Evolutionary conservation across 208 protist species (phyloP).

Genomic region (Crithidia sp.): DNA sequence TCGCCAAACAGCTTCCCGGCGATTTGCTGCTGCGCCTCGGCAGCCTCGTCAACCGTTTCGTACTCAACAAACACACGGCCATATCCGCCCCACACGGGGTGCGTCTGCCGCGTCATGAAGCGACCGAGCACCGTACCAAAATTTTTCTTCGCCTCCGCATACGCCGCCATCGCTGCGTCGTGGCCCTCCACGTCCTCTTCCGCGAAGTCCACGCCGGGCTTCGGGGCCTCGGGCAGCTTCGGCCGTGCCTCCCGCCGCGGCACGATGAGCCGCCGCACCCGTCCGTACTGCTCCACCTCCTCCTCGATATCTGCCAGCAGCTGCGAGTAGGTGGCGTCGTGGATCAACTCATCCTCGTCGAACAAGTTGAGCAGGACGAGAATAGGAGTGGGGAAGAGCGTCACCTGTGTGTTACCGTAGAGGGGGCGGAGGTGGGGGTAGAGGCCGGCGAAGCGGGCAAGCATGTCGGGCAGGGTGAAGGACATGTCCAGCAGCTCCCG

Average conservation of each 20-base stretch:
- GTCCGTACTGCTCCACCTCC: slow-evolving; percentile 86
- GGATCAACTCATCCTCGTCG: slow-evolving; percentile 84
- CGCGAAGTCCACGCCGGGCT: slow-evolving; percentile 34
- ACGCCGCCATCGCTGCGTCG: slow-evolving; percentile 40
- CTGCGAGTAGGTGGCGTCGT: slow-evolving; percentile 69
- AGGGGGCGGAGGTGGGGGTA: slow-evolving; percentile 77
- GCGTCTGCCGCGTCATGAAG: slow-evolving; percentile 66
- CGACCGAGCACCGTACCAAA: slow-evolving; percentile 58
- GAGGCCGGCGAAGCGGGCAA: slow-evolving; percentile 58
- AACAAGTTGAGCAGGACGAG: slow-evolving; percentile 89
- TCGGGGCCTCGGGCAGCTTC: slow-evolving; percentile 58
- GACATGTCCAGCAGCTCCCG: slow-evolving; percentile 69
- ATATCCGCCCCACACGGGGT: slow-evolving; percentile 84
- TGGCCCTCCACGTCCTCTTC: slow-evolving; percentile 31
- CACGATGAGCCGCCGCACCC: slow-evolving; percentile 80
- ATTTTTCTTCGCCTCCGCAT: slow-evolving; percentile 50
- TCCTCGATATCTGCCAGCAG: slow-evolving; percentile 76
- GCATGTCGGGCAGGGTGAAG: slow-evolving; percentile 55
- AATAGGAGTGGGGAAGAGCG: slow-evolving; percentile 79
- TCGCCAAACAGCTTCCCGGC: slow-evolving; percentile 83
- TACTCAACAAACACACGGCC: slow-evolving; percentile 91
- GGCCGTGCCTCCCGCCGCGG: slow-evolving; percentile 74
- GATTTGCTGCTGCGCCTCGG: slow-evolving; percentile 77
- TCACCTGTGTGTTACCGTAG: slow-evolving; percentile 71
- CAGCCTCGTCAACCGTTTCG: slow-evolving; percentile 85